A percentile compares a stretch with the other conserved stretches of the same genome.
Conservation (phyloP, 2,329 filamentous ascomycete genomes). For the Lasiodiplodia citricola region DNA sequence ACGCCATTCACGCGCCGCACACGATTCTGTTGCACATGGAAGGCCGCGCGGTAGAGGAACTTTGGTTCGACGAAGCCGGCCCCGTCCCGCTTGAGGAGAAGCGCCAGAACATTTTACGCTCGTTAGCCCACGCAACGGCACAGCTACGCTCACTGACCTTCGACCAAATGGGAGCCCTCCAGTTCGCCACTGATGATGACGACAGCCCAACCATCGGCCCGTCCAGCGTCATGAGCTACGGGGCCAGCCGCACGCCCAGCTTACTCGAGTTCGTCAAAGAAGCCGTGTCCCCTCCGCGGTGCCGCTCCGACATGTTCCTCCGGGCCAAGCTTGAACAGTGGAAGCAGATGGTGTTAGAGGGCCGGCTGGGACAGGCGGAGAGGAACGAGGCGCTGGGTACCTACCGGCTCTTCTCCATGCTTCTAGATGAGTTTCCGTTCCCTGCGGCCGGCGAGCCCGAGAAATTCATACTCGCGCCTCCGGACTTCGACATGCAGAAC, state of each 20-base stretch:
- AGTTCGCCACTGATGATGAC: conserved; percentile 13
- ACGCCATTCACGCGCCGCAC: conserved; percentile 16
- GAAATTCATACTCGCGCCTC: conserved; percentile 7
- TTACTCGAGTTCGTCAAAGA: neutral
- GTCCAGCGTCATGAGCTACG: neutral
- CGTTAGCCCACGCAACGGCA: conserved; percentile 28
- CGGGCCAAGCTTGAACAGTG: conserved; percentile 10
- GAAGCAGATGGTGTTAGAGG: neutral
- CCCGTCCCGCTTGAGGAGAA: conserved; percentile 11
- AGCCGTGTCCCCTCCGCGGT: neutral
- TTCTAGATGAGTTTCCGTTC: conserved; percentile 14
- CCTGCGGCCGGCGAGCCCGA: neutral
- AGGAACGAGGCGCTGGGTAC: neutral
- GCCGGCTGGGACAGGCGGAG: too few species aligned
- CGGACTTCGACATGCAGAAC: conserved; percentile 27
- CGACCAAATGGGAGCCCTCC: conserved; percentile 28
- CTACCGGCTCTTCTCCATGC: conserved; percentile 18
- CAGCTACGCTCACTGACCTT: conserved; percentile 29
- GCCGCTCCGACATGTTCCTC: neutral
- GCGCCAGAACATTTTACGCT: conserved; percentile 31
- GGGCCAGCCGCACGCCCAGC: neutral
- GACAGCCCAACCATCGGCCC: conserved; percentile 16
- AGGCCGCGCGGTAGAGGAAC: neutral
- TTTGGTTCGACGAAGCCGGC: conserved; percentile 11
- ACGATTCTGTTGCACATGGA: neutral